phyloP scores from a whole-genome alignment of 371 early-diverging fungal species.

The Cokeromyces recurvatus region DNA sequence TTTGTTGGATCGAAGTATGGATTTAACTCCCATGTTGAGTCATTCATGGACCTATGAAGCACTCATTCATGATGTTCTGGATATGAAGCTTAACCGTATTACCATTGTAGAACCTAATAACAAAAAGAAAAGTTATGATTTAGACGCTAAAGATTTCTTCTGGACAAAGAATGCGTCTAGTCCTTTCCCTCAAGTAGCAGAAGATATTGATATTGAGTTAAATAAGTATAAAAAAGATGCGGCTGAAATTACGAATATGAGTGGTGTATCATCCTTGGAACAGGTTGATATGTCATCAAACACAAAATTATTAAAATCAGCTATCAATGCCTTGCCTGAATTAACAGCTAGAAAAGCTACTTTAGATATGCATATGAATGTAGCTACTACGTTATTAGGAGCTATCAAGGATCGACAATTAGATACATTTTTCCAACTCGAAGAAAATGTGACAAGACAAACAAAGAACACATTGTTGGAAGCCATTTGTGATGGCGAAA shows the following conservation, averaged over 20 bases:
- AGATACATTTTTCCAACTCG: slow-evolving; percentile 93
- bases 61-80: slow-evolving; percentile 94
- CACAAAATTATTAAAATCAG: slow-evolving; percentile 85
- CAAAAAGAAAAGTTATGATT: slow-evolving; percentile 78
- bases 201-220: slow-evolving; percentile 87
- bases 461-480: slow-evolving; percentile 80
- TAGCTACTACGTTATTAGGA: slow-evolving; percentile 90
- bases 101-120: slow-evolving; percentile 47
- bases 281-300: slow-evolving; percentile 75
- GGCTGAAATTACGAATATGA: slow-evolving; percentile 82
- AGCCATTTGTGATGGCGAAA: slow-evolving; percentile 71
- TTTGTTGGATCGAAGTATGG: slow-evolving; percentile 93
- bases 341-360: slow-evolving; percentile 93
- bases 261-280: slow-evolving; percentile 83
- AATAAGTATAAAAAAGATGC: slow-evolving; percentile 92
- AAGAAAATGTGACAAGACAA: slow-evolving; percentile 78
- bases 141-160: slow-evolving; percentile 90
- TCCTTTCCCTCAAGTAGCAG: slow-evolving; percentile 98
- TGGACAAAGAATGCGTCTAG: slow-evolving; percentile 91
- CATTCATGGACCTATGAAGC: slow-evolving; percentile 99
- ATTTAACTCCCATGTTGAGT: slow-evolving; percentile 89
- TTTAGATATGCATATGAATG: slow-evolving; percentile 98
- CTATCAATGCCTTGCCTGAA: slow-evolving; percentile 93
- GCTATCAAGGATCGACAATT: slow-evolving; percentile 92
- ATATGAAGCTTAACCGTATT: slow-evolving; percentile 90